phyloP scores from a whole-genome alignment of 495 filamentous ascomycete genomes.

The Neurospora sp. region DNA sequence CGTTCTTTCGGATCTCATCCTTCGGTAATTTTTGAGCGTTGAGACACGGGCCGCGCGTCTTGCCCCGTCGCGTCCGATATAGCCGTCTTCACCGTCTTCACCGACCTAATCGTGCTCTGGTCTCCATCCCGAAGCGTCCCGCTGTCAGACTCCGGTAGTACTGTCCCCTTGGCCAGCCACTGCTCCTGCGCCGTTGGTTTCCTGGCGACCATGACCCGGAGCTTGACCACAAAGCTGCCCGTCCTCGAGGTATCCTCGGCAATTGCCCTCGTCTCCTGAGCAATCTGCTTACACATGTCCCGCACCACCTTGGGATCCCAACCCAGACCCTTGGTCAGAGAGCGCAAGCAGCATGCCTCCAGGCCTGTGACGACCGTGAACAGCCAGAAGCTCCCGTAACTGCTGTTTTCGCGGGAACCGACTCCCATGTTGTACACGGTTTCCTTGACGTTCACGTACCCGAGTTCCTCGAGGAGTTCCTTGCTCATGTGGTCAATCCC shows the following conservation, averaged over 20 bases:
- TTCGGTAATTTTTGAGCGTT: background rate
- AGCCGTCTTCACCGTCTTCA: background rate
- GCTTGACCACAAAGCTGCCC: conserved; percentile 33
- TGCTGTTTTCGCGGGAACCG: conserved; percentile 40
- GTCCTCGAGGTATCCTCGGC: conserved; percentile 29
- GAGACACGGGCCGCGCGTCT: background rate
- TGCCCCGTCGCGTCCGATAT: background rate
- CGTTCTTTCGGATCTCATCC: background rate
- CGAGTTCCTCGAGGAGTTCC: conserved; percentile 39
- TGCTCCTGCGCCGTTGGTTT: conserved; percentile 35
- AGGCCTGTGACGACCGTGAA: conserved; percentile 54
- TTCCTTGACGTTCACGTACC: conserved; percentile 51
- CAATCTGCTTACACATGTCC: conserved; percentile 44
- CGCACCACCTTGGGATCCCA: conserved; percentile 48
- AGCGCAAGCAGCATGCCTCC: conserved; percentile 51
- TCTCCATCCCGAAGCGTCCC: conserved; percentile 4
- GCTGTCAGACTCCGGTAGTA: background rate
- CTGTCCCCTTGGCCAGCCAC: conserved; percentile 12
- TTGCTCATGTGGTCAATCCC: conserved; percentile 46
- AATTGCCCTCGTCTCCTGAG: conserved; percentile 41
- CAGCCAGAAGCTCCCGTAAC: conserved; percentile 56
- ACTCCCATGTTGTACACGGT: conserved; percentile 50
- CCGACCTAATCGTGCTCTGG: conserved; percentile 18
- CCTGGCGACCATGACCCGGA: conserved; percentile 46
- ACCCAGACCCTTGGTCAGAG: conserved; percentile 47